phyloP scores from a whole-genome alignment of 2,329 filamentous ascomycete species.

The Parastagonospora avenae region DNA sequence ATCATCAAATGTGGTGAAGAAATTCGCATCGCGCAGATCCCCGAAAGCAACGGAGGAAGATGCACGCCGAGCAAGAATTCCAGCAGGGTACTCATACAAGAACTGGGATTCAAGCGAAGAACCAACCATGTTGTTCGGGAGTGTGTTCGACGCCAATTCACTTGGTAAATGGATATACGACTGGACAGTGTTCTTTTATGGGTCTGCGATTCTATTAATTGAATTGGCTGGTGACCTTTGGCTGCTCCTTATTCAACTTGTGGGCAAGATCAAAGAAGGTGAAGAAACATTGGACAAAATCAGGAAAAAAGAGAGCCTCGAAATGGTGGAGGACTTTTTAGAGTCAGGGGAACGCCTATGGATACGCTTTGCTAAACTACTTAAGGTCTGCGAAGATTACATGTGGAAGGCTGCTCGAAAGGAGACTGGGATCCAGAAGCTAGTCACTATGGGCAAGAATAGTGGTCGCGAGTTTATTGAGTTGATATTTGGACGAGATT shows the following conservation, averaged over 20 bases:
- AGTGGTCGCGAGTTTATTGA: slow-evolving; percentile 95
- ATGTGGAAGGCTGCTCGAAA: slow-evolving; percentile 89
- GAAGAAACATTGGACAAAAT: slow-evolving; percentile 78
- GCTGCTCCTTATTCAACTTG: slow-evolving; percentile 91
- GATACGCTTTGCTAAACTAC: slow-evolving; percentile 80
- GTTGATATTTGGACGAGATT: slow-evolving; percentile 89
- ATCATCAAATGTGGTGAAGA: too few species aligned
- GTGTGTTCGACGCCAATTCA: slow-evolving; percentile 96
- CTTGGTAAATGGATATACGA: slow-evolving; percentile 99
- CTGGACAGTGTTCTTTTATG: slow-evolving; percentile 94
- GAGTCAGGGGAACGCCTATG: slow-evolving; percentile 85
- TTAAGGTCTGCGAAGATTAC: slow-evolving; percentile 89
- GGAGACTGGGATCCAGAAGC: slow-evolving; percentile 65
- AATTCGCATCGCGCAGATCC: too few species aligned
- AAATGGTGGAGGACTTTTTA: slow-evolving; percentile 89
- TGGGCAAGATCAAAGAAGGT: slow-evolving; percentile 90
- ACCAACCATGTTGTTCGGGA: slow-evolving; percentile 90
- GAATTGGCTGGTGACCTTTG: slow-evolving; percentile 94
- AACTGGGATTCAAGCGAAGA: slow-evolving; percentile 97
- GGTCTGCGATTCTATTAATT: slow-evolving; percentile 79
- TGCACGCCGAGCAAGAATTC: slow-evolving; percentile 70
- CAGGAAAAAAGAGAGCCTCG: slow-evolving; percentile 72
- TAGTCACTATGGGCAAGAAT: slow-evolving; percentile 79
- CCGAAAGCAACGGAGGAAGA: slow-evolving; percentile 70
- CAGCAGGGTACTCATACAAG: slow-evolving; percentile 89